Conservation (phyloP, 345 rosid species). For the Hypericum androsaemum region DNA sequence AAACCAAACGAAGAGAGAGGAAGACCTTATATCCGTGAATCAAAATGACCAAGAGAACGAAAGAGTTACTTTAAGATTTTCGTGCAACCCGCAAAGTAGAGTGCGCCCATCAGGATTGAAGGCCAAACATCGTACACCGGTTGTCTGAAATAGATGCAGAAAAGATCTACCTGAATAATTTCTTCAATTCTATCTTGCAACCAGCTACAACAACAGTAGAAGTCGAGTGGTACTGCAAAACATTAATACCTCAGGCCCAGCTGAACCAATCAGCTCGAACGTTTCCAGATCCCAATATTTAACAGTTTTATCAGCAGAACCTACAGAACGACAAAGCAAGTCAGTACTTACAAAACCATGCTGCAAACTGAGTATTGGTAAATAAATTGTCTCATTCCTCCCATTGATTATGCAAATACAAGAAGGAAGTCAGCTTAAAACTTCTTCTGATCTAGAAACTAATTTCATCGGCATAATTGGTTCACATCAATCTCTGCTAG, state of each 20-base stretch:
- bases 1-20: slow-evolving; percentile 11
- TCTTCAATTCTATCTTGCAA: slow-evolving; percentile 7
- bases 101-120: slow-evolving; percentile 95
- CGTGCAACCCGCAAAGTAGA: slow-evolving; percentile 89
- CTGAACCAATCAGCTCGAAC: slow-evolving; percentile 89
- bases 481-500: no score
- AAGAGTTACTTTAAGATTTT: slow-evolving; percentile 62
- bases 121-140: slow-evolving; percentile 86
- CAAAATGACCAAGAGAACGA: slow-evolving; percentile 3
- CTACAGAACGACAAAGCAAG: slow-evolving; percentile 27
- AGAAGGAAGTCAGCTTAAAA: no score
- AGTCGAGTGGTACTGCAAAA: slow-evolving; percentile 6
- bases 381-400: no score
- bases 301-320: slow-evolving; percentile 96
- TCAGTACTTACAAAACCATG: slow-evolving; percentile 1
- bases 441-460: no score
- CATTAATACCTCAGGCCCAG: slow-evolving; percentile 80
- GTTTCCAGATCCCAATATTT: slow-evolving; percentile 99
- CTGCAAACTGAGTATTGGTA: not conserved
- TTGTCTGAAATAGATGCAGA: slow-evolving; percentile 36
- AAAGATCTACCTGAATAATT: slow-evolving; percentile 2
- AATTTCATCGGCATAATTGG: no score
- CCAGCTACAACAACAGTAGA: not conserved
- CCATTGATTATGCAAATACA: no score
- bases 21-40: slow-evolving; percentile 1